phyloP scores from a whole-genome alignment of 257 asterid genomes.

The Gardenia jasminoides region DNA sequence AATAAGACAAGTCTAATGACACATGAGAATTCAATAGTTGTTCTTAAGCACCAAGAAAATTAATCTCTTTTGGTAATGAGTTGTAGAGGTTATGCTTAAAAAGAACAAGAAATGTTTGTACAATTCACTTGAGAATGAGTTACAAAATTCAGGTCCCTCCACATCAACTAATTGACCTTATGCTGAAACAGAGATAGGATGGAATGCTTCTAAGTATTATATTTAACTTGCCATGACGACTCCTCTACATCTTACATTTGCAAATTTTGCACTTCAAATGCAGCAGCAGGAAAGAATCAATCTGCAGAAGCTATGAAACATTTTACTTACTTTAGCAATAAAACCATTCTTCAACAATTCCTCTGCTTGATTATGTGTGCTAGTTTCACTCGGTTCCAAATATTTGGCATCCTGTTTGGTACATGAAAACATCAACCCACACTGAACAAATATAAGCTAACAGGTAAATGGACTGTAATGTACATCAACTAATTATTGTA shows the following conservation, averaged over 20 bases:
- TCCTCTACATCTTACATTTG: background rate
- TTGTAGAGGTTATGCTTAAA: background rate
- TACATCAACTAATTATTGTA: background rate
- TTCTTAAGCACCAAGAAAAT: background rate
- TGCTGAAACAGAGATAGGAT: background rate
- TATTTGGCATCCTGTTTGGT: slow-evolving; percentile 31
- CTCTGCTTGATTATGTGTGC: slow-evolving; percentile 10
- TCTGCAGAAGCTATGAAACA: background rate
- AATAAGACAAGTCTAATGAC: background rate
- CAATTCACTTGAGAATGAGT: background rate
- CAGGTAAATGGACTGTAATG: background rate
- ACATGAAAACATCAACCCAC: slow-evolving; percentile 5
- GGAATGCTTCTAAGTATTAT: background rate
- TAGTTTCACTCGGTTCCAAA: slow-evolving; percentile 19
- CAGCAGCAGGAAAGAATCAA: slow-evolving; percentile 9
- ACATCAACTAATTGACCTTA: background rate
- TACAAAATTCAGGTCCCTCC: background rate
- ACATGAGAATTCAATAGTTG: background rate
- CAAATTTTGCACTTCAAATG: background rate
- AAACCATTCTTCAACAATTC: slow-evolving; percentile 35
- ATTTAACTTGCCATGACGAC: background rate
- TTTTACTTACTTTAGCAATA: slow-evolving; percentile 28
- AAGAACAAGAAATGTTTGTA: background rate
- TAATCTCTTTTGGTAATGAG: background rate
- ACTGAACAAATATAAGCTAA: background rate